phyloP scores from a whole-genome alignment of 371 early-diverging fungal species.

The Lichtheimia ornata region DNA sequence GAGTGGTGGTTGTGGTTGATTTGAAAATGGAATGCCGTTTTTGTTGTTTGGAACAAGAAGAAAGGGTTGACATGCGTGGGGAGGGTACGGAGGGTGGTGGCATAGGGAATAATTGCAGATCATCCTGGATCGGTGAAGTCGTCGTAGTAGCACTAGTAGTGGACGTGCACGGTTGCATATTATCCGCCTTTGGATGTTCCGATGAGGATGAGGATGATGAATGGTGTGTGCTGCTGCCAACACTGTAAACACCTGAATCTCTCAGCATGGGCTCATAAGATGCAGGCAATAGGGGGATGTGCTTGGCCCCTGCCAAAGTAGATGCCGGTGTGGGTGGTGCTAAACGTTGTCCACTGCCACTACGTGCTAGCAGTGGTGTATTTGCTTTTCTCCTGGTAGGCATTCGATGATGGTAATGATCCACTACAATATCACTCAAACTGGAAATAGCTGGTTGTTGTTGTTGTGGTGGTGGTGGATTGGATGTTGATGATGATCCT shows the following conservation, averaged over 20 bases:
- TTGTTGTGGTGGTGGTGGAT: too few species aligned
- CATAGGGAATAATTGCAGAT: constrained; percentile 21
- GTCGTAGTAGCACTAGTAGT: constrained; percentile 6
- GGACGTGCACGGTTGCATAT: constrained; percentile 4
- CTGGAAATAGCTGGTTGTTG: too few species aligned
- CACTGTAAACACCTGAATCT: constrained; percentile 46
- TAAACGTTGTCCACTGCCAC: neutral
- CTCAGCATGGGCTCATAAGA: constrained; percentile 13
- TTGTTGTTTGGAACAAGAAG: neutral
- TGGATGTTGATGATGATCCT: too few species aligned
- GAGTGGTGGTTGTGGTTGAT: neutral
- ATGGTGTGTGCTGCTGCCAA: neutral
- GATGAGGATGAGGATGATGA: too few species aligned
- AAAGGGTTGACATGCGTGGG: constrained; percentile 2
- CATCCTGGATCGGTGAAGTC: neutral
- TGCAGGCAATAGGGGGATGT: too few species aligned
- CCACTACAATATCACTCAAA: too few species aligned
- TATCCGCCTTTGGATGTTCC: constrained; percentile 28
- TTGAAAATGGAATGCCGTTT: neutral
- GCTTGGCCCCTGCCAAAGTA: too few species aligned
- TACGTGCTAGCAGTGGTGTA: too few species aligned
- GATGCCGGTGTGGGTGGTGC: neutral
- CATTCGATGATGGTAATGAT: too few species aligned
- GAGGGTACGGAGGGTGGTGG: constrained; percentile 22
- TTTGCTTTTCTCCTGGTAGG: too few species aligned